Evolutionary conservation across 2,329 filamentous ascomycete species (phyloP).

Genomic region (Pseudonectria buxi): DNA sequence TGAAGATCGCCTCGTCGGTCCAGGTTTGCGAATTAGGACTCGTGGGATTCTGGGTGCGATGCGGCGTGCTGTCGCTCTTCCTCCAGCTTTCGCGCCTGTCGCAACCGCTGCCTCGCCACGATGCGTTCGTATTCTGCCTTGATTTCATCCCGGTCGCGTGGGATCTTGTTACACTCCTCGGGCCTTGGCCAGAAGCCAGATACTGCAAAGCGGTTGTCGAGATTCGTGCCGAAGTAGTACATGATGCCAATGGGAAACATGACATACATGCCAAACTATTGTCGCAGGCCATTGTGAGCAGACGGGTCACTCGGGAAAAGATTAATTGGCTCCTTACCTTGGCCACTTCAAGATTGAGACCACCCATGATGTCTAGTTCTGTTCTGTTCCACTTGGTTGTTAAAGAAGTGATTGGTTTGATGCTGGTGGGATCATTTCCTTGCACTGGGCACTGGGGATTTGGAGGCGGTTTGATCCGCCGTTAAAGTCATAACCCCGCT

Average conservation of each 20-base stretch:
- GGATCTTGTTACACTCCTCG: conserved; percentile 69
- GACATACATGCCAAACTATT: conserved; percentile 94
- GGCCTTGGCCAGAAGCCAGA: conserved; percentile 89
- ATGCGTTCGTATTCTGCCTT: conserved; percentile 70
- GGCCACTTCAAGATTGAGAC: conserved; percentile 89
- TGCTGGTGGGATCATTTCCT: conserved; percentile 2
- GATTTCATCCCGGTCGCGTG: conserved; percentile 75
- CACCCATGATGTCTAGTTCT: conserved; percentile 50
- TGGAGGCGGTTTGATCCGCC: conserved; percentile 14
- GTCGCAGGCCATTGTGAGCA: conserved; percentile 2
- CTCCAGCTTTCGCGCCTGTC: conserved; percentile 52
- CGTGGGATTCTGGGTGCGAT: conserved; percentile 20
- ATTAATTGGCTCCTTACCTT: conserved; percentile 53
- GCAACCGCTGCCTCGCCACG: conserved; percentile 59
- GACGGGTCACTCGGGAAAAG: background rate
- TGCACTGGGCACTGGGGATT: conserved; percentile 6
- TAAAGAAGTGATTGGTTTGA: background rate
- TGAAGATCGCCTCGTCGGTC: conserved; percentile 3
- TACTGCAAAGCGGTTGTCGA: conserved; percentile 84
- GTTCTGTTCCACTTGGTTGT: background rate
- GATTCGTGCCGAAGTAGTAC: conserved; percentile 99
- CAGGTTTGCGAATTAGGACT: background rate
- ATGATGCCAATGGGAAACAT: conserved; percentile 98
- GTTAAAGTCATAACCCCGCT: conserved; percentile 17
- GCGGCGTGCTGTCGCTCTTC: conserved; percentile 26